Evolutionary conservation across 23 red algal genomes (phyloP).

Genomic region (Gracilaria caudata): DNA sequence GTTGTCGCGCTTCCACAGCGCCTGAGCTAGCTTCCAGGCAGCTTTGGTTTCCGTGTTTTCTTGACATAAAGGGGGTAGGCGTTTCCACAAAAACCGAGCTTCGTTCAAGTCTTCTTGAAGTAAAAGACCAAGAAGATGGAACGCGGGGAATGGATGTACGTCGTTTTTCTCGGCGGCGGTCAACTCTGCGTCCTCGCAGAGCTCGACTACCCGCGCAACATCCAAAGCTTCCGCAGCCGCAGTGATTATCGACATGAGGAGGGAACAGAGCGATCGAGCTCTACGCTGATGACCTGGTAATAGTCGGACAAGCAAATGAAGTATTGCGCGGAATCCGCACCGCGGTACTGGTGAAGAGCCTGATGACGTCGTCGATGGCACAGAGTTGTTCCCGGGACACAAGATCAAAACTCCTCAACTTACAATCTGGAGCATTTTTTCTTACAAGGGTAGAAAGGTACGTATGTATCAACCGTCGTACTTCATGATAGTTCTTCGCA

Average conservation of each 20-base stretch:
- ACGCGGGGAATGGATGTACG: constrained; percentile 20
- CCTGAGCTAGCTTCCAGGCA: constrained; percentile 40
- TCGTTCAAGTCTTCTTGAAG: constrained; percentile 36
- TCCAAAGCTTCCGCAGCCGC: constrained; percentile 22
- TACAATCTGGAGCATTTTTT: no score
- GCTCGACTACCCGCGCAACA: background rate
- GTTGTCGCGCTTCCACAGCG: constrained; percentile 23
- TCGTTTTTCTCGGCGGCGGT: constrained; percentile 8
- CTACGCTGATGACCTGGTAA: background rate
- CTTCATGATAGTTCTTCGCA: no score
- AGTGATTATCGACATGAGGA: constrained; percentile 21
- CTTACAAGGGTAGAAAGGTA: background rate
- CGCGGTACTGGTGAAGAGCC: no score
- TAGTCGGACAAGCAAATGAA: background rate
- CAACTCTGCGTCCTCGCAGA: constrained; percentile 44
- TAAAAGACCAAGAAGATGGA: constrained; percentile 36
- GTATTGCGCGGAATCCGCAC: background rate
- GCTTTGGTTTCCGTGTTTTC: constrained; percentile 9
- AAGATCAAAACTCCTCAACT: no score
- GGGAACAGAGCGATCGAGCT: background rate
- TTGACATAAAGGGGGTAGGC: constrained; percentile 31
- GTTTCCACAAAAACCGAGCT: constrained; percentile 59
- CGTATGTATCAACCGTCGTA: no score
- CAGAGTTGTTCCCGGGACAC: no score
- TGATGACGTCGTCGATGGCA: no score